Base-by-base conservation (phyloP, 2,329 filamentous ascomycete species). In the Pseudofabraea citricarpa region DNA sequence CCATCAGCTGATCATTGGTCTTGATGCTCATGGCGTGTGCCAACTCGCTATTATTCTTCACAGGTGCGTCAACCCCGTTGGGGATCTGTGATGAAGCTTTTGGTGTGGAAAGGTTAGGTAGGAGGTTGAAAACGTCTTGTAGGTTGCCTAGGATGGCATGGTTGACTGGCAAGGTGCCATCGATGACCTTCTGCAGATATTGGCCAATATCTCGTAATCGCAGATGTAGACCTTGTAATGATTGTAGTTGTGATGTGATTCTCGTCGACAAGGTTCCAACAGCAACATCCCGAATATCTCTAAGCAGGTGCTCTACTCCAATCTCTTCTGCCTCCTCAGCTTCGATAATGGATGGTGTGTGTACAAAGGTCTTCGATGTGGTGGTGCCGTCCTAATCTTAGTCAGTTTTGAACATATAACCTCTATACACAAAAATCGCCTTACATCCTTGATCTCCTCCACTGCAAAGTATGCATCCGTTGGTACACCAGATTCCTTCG, bases 401-500 rank as follows among this genome's bases (percentile, higher is more conserved):
- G 46, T 55, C 26, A 55, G 42, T 40, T n/a, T n/a, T n/a, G n/a
- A n/a, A n/a, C n/a, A 26, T 35, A 41, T 29, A 41, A 32, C 41
- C 36, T 15, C 33, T 13, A 20, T 10, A 13, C 19, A 6, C 29
- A 26, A 16, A 6, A 10, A 15, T 36, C 24, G 4, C 72, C 85
- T 62, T 71, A 96, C 90, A 74, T 98, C 93, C 73, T 97, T 97
- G 71, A 98, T 98, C 74, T 98, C 93, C 63, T 98, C 93, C 39
- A 98, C 89, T 5, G 93, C 93, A 72, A 98, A 98, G 73, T 98
- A 98, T 37, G 93, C 93, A 71, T 98, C 93, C 40, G 93, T 98
- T 16, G 93, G 93, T 42, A 98, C 93, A 49, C 93, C 93, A 16
- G 95, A 87, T 69, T 97, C 91, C 71, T 96, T 96, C 19, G 93